Base-by-base conservation (phyloP, 148 eudicot genomes). In the Vaccinium darrowii region DNA sequence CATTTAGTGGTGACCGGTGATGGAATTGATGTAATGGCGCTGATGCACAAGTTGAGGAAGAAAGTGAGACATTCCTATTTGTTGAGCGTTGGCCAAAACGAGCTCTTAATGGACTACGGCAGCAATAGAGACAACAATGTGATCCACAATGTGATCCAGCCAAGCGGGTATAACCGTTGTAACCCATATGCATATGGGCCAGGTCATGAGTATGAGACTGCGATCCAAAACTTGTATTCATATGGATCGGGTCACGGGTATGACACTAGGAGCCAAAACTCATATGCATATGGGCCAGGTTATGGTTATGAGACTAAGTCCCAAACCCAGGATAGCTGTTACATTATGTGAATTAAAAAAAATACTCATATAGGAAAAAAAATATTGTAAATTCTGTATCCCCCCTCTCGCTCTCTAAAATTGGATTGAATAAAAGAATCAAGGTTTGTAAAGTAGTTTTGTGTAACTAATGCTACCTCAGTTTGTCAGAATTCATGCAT, bases 11-110 rank as follows among this genome's bases (percentile, higher is more conserved):
- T 75, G 51, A 39, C 52, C 10, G 78, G 78, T 84, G 80, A 51
- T 57, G 49, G 77, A 6, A 67, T 87, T 23, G 89, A 87, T 50
- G 49, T 80, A 0, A 81, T 82, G 1, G 36, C 6, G 36, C 80
- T 87, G 2, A 82, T 83, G 0, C 78, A 15, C 7, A 30, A 16
- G 76, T 56, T 87, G 1, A 87, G 85, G 81, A 87, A 87, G 81
- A 85, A 73, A 6, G n/a, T 87, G 25, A 85, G 85, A 4, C 14
- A 2, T 2, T 63, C 83, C 0, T 87, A 82, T 14, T 10, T 87
- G 16, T 18, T 87, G 9, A 87, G 85, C 73, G 85, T 82, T 25
- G 23, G 51, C 78, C n/a, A n/a, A n/a, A n/a, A n/a, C n/a, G n/a
- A n/a, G n/a, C 51, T 5, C n/a, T n/a, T n/a, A n/a, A 23, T 43